Base-by-base conservation (phyloP, 2,329 filamentous ascomycete species). In the Colletotrichum neosansevieriae region DNA sequence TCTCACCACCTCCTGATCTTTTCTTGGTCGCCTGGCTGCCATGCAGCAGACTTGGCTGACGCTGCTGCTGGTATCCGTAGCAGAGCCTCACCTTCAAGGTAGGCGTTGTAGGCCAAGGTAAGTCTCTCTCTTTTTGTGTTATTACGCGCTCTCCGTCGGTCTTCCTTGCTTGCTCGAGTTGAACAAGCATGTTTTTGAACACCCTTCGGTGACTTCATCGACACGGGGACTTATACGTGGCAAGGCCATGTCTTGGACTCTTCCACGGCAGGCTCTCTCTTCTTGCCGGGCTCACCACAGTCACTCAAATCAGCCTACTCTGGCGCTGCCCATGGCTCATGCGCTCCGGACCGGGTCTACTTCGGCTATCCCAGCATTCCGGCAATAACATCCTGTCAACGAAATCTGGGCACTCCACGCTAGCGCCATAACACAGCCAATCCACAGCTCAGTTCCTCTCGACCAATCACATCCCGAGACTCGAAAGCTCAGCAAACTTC, bases 351-450 rank as follows among this genome's bases (percentile, higher is more conserved):
- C 45, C 67, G 70, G 67, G 54, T 61, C 38, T 60, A 68, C 70
- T 60, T 64, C 70, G 67, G 70, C 38, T 44, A 17, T n/a, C 29
- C 6, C 19, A 36, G 45, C 59, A 70, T 71, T 70, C 59, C 59
- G 47, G 40, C 67, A 51, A 67, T 67, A 70, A 68, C 67, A 70
- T 42, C 29, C 17, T 49, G 63, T 65, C 58, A 61, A 61, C 19
- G 42, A 67, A 53, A 49, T 53, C 57, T 62, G 67, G 50, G 54
- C 42, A 61, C 42, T 50, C 19, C 36, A 12, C 63, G 70, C 67
- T 71, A 71, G 63, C 63, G 68, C 59, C 45, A 70, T 64, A 71
- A 71, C 70, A 71, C 38, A 65, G 42, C 65, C 56, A 29, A 64
- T 63, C 65, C 65, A 68, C 63, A 63, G 38, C 47, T 58, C n/a